Conservation (phyloP, 495 filamentous ascomycete genomes). For the Hyaloscypha bicolor region DNA sequence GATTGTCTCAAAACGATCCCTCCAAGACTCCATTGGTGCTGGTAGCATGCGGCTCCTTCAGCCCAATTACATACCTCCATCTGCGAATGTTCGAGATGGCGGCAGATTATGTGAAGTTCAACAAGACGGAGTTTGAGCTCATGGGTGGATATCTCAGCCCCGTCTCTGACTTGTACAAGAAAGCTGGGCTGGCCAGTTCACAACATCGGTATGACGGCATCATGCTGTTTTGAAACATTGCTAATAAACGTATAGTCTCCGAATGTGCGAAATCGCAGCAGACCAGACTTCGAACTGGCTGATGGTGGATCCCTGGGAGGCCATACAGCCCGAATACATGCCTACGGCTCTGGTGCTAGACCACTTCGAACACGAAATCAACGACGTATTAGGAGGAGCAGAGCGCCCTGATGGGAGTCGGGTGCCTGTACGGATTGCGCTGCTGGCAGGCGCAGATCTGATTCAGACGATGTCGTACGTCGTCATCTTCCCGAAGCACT, state of each 20-base stretch:
- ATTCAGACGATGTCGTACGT: slow-evolving; percentile 79
- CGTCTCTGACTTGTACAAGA: slow-evolving; percentile 88
- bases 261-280: slow-evolving; percentile 79
- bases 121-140: slow-evolving; percentile 77
- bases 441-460: slow-evolving; percentile 81
- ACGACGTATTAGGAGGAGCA: slow-evolving; percentile 73
- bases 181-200: slow-evolving; percentile 78
- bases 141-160: slow-evolving; percentile 81
- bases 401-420: slow-evolving; percentile 60
- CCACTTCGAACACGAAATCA: slow-evolving; percentile 88
- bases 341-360: slow-evolving; percentile 88
- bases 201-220: slow-evolving; percentile 62
- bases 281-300: slow-evolving; percentile 75
- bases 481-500: slow-evolving; percentile 40
- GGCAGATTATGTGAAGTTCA: slow-evolving; percentile 51
- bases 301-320: slow-evolving; percentile 76
- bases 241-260: slow-evolving; percentile 32
- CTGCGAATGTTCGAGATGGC: slow-evolving; percentile 95
- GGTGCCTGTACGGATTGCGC: slow-evolving; percentile 61
- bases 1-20: slow-evolving; percentile 65
- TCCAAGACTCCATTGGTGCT: slow-evolving; percentile 78
- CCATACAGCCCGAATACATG: slow-evolving; percentile 67
- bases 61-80: slow-evolving; percentile 83
- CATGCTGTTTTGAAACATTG: not conserved
- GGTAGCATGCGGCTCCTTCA: slow-evolving; percentile 91